Evolutionary conservation across 495 filamentous ascomycete species (phyloP), one percentile per base, ranked within the genome.

Genomic region (Zalerion maritima): DNA sequence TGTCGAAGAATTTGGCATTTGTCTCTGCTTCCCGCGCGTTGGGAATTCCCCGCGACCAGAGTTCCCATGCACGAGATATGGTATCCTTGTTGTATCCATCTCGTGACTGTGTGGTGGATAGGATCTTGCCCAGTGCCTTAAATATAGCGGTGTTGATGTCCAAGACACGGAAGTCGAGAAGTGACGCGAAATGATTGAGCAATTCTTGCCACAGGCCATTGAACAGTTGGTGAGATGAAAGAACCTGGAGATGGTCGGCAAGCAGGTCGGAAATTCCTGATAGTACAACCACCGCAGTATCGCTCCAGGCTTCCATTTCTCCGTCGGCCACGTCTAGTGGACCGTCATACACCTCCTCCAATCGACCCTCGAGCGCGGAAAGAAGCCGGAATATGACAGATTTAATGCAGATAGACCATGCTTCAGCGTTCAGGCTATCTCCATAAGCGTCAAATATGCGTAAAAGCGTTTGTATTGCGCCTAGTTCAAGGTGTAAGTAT

Each of bases 371-470:
- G n/a, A 68, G 58, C 0, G 64, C 67, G 0, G 60, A 52, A 8
- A 91, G 57, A 60, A 93, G 73, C 22, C 66, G 67, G 43, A 87
- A 82, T 6, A 93, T 61, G 5, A 93, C 76, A 6, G 71, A 69
- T 32, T 77, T 75, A 27, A 93, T 66, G 46, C 83, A 93, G 26
- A 85, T 60, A 19, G 72, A 73, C 87, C 85, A 94, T 7, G 84
- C 76, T 41, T 75, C 67, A 0, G 79, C 68, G 7, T 68, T 73
- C 8, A 96, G 63, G 28, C 76, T 73, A 41, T 87, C 81, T 16
- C 80, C 85, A 35, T 85, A 84, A 3, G 81, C 84, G 52, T 91
- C 81, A 38, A 96, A 84, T 29, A 96, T 94, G 21, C 85, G 67
- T 31, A 94, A 68, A 10, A 94, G 55, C 0, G 85, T 94, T 46